Evolutionary conservation across 176 grass and related monocot species (phyloP), one percentile per base, ranked within the genome.

Genomic region (Ensete ventricosum): DNA sequence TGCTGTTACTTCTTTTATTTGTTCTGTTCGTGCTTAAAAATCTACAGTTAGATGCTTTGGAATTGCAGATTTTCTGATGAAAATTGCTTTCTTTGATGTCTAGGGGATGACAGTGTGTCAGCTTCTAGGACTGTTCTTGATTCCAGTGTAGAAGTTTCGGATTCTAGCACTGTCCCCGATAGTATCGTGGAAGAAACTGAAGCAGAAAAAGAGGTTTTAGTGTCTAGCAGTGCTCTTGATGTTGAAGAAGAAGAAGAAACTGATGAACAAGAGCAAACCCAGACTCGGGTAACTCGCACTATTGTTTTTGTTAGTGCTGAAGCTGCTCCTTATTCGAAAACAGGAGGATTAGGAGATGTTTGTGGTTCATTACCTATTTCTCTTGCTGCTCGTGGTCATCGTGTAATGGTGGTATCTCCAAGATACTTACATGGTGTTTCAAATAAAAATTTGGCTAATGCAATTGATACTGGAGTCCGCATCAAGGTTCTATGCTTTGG

Each of bases 281-380:
- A 59, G 83, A 81, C 82, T 85, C 65, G 81, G 73, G 63, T 85
- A 66, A 93, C 75, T 67, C 77, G 63, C 6, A 98, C 29, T 85
- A 83, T 98, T 79, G 75, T 98, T 19, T 88, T 98, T 78, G 94
- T 89, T 73, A 93, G 88, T 48, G 80, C 87, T 1, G 94, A 98
- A 84, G 94, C 90, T 73, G 83, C 84, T 77, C 94, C 94, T 55
- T 98, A 98, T 85, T 92, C 90, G 57, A 93, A 93, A 77, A 93
- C 94, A 54, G 94, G 94, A 59, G 94, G 94, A 63, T 74, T 98
- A 64, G 94, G 80, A 66, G 94, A 98, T 87, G 94, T 98, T 73
- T 98, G 94, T 87, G 94, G 94, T 74, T 98, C 94, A 63, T 77
- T 98, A 53, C 94, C 94, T 76, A 81, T 93, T 70, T 88, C 94